A percentile compares a stretch with the other conserved stretches of the same genome.
phyloP scores from a whole-genome alignment of 2,329 filamentous ascomycete genomes.

The Chaetomium strumarium region DNA sequence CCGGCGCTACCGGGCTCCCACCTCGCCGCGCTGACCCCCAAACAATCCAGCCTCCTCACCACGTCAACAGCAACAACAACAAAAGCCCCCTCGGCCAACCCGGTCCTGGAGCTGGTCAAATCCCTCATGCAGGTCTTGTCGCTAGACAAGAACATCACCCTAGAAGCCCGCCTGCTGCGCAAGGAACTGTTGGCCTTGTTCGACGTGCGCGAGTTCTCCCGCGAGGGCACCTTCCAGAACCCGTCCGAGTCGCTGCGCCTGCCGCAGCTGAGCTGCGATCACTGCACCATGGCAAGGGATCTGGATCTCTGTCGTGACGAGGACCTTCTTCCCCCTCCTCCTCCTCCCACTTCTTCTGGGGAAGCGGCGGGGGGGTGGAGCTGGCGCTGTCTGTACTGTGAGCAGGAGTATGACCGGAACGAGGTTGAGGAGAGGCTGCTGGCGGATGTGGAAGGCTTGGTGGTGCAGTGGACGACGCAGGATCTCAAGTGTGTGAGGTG shows the following conservation, averaged over 20 bases:
- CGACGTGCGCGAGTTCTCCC: slow-evolving; percentile 89
- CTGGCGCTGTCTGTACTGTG: slow-evolving; percentile 76
- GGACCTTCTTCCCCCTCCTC: slow-evolving; percentile 70
- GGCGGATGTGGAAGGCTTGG: slow-evolving; percentile 64
- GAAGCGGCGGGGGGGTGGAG: slow-evolving; percentile 40
- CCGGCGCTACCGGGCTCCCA: slow-evolving; percentile 72
- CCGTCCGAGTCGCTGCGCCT: slow-evolving; percentile 71
- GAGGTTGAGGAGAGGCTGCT: slow-evolving; percentile 80
- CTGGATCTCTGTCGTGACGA: slow-evolving; percentile 90
- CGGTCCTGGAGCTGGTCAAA: slow-evolving; percentile 87
- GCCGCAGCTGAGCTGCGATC: slow-evolving; percentile 74
- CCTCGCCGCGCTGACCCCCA: slow-evolving; percentile 39
- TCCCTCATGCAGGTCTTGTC: slow-evolving; percentile 85
- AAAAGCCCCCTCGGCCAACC: slow-evolving; percentile 48
- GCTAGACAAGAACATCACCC: slow-evolving; percentile 81
- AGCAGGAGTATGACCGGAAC: slow-evolving; percentile 68
- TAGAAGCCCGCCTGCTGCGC: slow-evolving; percentile 80
- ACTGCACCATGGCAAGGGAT: slow-evolving; percentile 83
- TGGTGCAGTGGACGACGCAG: slow-evolving; percentile 80
- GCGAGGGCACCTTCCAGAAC: slow-evolving; percentile 81
- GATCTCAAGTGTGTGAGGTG: slow-evolving; percentile 75
- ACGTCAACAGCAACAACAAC: slow-evolving; percentile 11
- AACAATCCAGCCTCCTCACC: background rate
- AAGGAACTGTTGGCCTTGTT: slow-evolving; percentile 87
- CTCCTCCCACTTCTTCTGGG: no score